Evolutionary conservation across 257 asterid species (phyloP).

Genomic region (Ligustrum vulgare): DNA sequence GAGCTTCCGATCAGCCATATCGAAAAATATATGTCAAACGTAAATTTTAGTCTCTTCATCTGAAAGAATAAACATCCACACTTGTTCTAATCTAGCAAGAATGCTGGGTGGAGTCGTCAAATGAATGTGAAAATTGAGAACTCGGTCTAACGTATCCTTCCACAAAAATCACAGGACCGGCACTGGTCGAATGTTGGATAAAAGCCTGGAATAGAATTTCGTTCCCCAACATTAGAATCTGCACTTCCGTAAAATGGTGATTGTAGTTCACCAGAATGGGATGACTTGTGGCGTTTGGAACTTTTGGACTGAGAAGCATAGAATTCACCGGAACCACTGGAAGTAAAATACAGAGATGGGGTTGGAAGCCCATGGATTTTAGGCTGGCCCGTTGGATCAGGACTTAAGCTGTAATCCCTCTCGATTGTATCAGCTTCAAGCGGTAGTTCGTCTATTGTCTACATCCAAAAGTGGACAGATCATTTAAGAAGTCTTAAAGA

Average conservation of each 20-base stretch:
- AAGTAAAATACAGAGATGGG: constrained; percentile 58
- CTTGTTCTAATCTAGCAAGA: neutral
- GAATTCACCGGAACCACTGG: constrained; percentile 55
- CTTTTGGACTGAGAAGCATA: constrained; percentile 52
- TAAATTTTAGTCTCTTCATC: neutral
- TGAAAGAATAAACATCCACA: neutral
- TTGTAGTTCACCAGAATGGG: constrained; percentile 84
- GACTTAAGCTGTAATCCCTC: constrained; percentile 76
- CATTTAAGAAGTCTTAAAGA: neutral
- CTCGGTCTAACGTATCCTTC: neutral
- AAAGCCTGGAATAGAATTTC: constrained; percentile 36
- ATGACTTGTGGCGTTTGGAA: constrained; percentile 60
- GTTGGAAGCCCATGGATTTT: constrained; percentile 87
- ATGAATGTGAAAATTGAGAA: neutral
- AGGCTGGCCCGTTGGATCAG: constrained; percentile 84
- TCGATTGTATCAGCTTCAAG: constrained; percentile 86
- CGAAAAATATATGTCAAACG: neutral
- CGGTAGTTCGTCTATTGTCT: constrained; percentile 93
- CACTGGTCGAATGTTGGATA: constrained; percentile 51
- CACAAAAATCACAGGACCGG: constrained; percentile 16
- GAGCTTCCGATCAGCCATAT: neutral
- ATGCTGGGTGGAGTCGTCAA: neutral
- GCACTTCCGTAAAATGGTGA: constrained; percentile 43
- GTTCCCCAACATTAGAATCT: constrained; percentile 69
- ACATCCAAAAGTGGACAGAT: constrained; percentile 1